Conservation (phyloP, 2,329 filamentous ascomycete species). For the Raffaelea deltoideospora region DNA sequence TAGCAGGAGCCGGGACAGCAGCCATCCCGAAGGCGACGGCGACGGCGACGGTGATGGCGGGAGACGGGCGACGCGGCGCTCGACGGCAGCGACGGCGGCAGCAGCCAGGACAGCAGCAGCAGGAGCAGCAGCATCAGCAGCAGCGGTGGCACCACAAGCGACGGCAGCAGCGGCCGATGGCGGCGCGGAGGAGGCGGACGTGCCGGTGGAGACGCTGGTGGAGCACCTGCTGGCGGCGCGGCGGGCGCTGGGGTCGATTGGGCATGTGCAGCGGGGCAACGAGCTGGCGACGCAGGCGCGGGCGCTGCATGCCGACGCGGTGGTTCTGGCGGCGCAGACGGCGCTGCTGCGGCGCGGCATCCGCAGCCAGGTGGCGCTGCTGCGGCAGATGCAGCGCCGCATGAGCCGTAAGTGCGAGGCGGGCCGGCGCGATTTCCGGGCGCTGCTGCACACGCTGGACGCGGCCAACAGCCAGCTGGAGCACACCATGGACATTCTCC, state of each 20-base stretch:
- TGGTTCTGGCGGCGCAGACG: conserved; percentile 55
- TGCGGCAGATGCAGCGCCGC: conserved; percentile 33
- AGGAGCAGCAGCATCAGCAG: no score
- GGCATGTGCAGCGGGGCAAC: conserved; percentile 70
- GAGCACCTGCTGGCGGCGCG: conserved; percentile 77
- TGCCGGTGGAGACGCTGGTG: conserved; percentile 62
- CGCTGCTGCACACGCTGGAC: conserved; percentile 50
- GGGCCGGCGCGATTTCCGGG: conserved; percentile 44
- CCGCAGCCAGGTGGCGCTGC: conserved; percentile 35
- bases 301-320: conserved; percentile 60
- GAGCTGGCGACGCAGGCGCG: conserved; percentile 69
- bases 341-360: conserved; percentile 52
- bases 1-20: no score
- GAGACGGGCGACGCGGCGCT: no score
- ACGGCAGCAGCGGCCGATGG: no score
- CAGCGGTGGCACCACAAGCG: no score
- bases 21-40: no score
- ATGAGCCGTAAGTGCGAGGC: conserved; percentile 41
- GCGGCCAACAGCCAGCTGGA: conserved; percentile 48
- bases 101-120: no score
- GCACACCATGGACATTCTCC: conserved; percentile 49
- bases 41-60: no score
- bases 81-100: no score
- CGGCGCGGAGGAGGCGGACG: no score
- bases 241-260: conserved; percentile 70